These are phyloP conservation scores for Zygosaccharomyces bisporus DNA, from an alignment of 805 yeast genomes.

Conservation along the genomic window DNA sequence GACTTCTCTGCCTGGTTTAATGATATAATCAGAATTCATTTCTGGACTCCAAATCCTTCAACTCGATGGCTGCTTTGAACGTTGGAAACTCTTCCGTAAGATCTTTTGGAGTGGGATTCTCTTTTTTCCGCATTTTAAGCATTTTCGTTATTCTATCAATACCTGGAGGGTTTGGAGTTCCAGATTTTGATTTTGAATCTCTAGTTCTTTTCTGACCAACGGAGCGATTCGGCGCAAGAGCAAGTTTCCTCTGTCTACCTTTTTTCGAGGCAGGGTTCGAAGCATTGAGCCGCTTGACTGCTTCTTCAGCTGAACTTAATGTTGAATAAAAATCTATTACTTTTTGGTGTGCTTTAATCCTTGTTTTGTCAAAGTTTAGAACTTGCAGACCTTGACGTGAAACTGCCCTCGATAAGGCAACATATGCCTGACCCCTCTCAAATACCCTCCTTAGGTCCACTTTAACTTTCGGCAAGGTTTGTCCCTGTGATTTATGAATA, in stretches of 20 bases:
- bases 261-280: not conserved
- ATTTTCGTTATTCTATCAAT: constrained; percentile 17
- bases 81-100: not conserved
- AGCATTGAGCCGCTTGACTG: constrained; percentile 15
- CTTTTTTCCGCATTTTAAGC: constrained; percentile 14
- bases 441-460: constrained; percentile 76
- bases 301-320: constrained; percentile 37
- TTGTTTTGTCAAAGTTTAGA: constrained; percentile 58
- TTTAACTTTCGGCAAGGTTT: constrained; percentile 68
- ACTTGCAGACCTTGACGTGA: constrained; percentile 81
- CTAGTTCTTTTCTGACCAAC: constrained; percentile 7
- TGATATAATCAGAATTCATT: not conserved
- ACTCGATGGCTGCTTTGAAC: not conserved
- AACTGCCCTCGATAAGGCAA: constrained; percentile 88
- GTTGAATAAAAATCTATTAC: constrained; percentile 67
- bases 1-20: not conserved
- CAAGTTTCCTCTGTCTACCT: constrained; percentile 8
- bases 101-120: not conserved
- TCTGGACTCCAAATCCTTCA: not conserved
- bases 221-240: constrained; percentile 7
- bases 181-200: constrained; percentile 12
- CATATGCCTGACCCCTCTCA: constrained; percentile 94
- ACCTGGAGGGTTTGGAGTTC: constrained; percentile 7
- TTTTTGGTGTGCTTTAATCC: constrained; percentile 64
- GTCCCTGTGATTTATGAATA: constrained; percentile 95